Evolutionary conservation across 768 basidiomycete species (phyloP), one percentile per base, ranked within the genome.

Genomic region (Suillus subaureus): DNA sequence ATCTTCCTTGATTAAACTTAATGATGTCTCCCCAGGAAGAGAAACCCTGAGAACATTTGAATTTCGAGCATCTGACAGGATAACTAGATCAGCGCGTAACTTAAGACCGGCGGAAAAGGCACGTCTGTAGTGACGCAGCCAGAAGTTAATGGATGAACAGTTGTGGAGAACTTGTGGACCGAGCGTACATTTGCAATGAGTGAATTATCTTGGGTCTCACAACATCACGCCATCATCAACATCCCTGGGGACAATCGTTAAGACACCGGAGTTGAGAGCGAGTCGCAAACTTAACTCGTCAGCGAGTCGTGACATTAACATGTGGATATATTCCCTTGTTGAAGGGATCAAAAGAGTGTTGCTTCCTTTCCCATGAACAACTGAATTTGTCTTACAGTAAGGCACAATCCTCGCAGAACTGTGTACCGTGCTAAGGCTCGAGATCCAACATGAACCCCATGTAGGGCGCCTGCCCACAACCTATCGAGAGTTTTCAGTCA

Each of bases 331-430:
- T 54, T 52, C 28, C 51, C 51, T 31, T 16, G 4, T 28, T 28
- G 16, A 28, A 31, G 28, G 16, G 16, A 52, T 18, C 26, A 28
- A 28, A 31, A 52, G 18, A 6, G 28, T 7, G 6, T 33, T 33
- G 54, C 54, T 31, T 55, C 31, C 54, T 55, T 55, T n/a, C 54
- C 54, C 51, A 52, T 52, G 51, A 52, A 52, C 16, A 52, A 52
- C 21, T n/a, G 33, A 35, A 55, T 55, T n/a, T 55, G 54, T 35
- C 54, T 18, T 33, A 33, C 21, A 4, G 31, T 33, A 55, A 12
- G 31, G 11, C 31, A 11, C 6, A 33, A 55, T 31, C 28, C 18
- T 33, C 18, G 52, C 28, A 54, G 28, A 54, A 21, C 21, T n/a
- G 31, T 55, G 31, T 6, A 28, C 15, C 13, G 23, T 51, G 49